phyloP scores from a whole-genome alignment of 73 alveolate species.

The Diophrys appendiculata region DNA sequence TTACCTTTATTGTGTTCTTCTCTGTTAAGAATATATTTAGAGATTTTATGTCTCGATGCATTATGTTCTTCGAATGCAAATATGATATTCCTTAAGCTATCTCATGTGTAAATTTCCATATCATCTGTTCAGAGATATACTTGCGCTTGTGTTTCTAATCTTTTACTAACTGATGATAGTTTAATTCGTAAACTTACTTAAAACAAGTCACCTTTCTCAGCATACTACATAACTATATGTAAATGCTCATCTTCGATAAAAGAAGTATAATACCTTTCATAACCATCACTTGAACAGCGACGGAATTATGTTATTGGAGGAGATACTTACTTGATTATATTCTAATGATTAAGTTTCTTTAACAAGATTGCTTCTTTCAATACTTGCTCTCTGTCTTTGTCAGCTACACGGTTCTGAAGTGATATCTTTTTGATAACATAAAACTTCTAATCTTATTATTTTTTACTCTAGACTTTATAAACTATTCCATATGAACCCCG shows the following conservation, averaged over 20 bases:
- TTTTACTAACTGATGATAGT: conserved; percentile 31
- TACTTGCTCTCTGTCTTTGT: conserved; percentile 86
- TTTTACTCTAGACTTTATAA: conserved; percentile 79
- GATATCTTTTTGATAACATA: conserved; percentile 88
- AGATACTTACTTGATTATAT: conserved; percentile 72
- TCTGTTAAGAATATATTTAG: conserved; percentile 87
- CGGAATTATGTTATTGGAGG: no score
- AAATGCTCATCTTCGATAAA: conserved; percentile 77
- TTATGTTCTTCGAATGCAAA: conserved; percentile 82
- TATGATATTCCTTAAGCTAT: conserved; percentile 84
- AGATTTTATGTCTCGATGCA: conserved; percentile 93
- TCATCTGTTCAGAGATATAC: conserved; percentile 68
- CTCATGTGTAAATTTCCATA: conserved; percentile 83
- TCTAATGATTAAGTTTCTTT: conserved; percentile 85
- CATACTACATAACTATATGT: conserved; percentile 85
- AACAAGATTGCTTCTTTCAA: conserved; percentile 90
- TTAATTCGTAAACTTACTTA: conserved; percentile 50
- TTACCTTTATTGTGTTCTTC: conserved; percentile 59
- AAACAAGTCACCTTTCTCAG: conserved; percentile 88
- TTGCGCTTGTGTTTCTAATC: conserved; percentile 61
- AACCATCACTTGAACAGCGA: no score
- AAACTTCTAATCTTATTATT: conserved; percentile 25
- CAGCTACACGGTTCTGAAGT: conserved; percentile 81
- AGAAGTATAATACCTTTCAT: conserved; percentile 53
- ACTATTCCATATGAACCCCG: conserved; percentile 90